These are phyloP conservation scores for Candida maesae DNA, from an alignment of 805 yeast species.

Conservation along the genomic window DNA sequence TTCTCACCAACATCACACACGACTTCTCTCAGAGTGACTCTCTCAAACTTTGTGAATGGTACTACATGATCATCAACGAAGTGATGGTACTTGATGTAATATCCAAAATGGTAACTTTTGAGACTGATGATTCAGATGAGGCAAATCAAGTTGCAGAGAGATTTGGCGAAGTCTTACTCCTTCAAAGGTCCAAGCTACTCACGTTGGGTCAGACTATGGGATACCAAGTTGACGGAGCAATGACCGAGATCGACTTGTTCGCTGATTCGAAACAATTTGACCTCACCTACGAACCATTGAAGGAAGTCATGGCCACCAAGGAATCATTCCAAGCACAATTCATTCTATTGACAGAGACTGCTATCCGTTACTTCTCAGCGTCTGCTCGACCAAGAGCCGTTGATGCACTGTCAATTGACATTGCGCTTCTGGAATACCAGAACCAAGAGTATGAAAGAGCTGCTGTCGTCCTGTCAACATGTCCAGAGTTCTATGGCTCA, in stretches of 20 bases:
- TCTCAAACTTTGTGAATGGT: constrained; percentile 38
- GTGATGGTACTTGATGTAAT: constrained; percentile 30
- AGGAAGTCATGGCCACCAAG: constrained; percentile 28
- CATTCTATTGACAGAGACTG: constrained; percentile 50
- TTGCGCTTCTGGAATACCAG: constrained; percentile 67
- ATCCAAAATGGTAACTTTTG: constrained; percentile 11
- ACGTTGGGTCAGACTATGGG: constrained; percentile 30
- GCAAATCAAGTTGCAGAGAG: constrained; percentile 32
- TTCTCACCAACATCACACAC: constrained; percentile 36
- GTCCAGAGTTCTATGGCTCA: constrained; percentile 62
- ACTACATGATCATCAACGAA: constrained; percentile 38
- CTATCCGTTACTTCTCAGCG: constrained; percentile 47
- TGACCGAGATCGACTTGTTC: constrained; percentile 16
- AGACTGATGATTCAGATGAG: constrained; percentile 24
- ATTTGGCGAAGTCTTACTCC: constrained; percentile 46
- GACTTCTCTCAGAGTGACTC: constrained; percentile 21
- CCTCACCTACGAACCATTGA: constrained; percentile 18
- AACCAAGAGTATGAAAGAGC: constrained; percentile 56
- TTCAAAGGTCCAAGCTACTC: constrained; percentile 43
- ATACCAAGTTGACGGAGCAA: constrained; percentile 31
- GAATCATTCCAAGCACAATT: constrained; percentile 39
- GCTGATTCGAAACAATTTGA: not conserved
- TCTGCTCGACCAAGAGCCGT: constrained; percentile 61
- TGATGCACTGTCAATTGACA: constrained; percentile 71
- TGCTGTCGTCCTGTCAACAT: constrained; percentile 56